Evolutionary conservation across 257 asterid species (phyloP).

Genomic region (Galeopsis tetrahit): DNA sequence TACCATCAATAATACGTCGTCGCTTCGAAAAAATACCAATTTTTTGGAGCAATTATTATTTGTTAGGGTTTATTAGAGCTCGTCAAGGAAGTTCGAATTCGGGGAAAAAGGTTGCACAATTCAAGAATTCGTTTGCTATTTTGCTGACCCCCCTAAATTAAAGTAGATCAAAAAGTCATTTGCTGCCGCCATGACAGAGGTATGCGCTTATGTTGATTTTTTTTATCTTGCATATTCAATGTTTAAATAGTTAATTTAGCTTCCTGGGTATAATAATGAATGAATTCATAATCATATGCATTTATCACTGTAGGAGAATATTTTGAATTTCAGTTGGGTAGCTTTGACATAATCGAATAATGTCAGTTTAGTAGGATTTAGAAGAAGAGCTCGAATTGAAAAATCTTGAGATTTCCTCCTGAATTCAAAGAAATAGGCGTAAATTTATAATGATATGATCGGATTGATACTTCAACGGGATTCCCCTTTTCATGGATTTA

Average conservation of each 20-base stretch:
- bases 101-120: constrained; percentile 4
- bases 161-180: constrained; percentile 31
- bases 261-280: background rate
- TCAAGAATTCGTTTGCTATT: constrained; percentile 19
- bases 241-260: background rate
- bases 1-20: constrained; percentile 19
- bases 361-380: background rate
- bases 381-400: constrained; percentile 20
- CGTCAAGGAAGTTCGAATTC: constrained; percentile 19
- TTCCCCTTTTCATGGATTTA: constrained; percentile 4
- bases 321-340: background rate
- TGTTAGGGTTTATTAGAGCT: constrained; percentile 34
- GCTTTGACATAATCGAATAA: background rate
- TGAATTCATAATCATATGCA: background rate
- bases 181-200: constrained; percentile 91
- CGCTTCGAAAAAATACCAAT: background rate
- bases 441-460: constrained; percentile 2
- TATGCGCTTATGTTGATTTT: constrained; percentile 31
- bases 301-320: background rate
- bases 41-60: background rate
- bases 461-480: background rate
- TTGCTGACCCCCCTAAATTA: constrained; percentile 14
- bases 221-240: background rate
- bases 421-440: background rate
- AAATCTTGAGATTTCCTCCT: background rate